Evolutionary conservation across 2,329 filamentous ascomycete species (phyloP).

Genomic region (Pyrenophora graminea): DNA sequence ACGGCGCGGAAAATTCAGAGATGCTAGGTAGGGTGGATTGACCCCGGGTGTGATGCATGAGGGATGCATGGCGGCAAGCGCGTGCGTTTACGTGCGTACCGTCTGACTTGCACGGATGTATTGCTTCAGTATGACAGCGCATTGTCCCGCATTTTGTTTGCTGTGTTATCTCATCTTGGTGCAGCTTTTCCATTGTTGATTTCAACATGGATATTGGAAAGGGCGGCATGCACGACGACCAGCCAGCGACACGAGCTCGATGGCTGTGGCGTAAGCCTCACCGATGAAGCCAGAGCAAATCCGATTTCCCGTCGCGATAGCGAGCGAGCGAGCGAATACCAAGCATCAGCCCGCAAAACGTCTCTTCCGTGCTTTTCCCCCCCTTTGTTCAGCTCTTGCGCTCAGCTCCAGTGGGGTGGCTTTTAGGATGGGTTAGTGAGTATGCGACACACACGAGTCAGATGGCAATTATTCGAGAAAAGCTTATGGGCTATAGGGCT

Average conservation of each 20-base stretch:
- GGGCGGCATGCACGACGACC: not conserved
- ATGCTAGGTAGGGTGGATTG: no score
- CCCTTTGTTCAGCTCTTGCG: no score
- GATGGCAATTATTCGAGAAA: no score
- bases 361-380: not conserved
- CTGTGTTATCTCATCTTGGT: not conserved
- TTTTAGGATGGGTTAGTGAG: no score
- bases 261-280: conserved; percentile 1
- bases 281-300: not conserved
- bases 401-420: no score
- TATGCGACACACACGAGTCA: not conserved
- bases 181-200: not conserved
- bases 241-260: not conserved
- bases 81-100: not conserved
- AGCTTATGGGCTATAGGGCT: not conserved
- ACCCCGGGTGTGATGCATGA: not conserved
- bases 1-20: not conserved
- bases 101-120: not conserved
- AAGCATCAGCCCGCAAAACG: not conserved
- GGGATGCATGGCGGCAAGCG: not conserved
- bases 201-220: no score
- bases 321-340: no score
- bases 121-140: not conserved
- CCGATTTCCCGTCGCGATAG: no score
- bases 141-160: not conserved